Evolutionary conservation across 345 rosid species (phyloP).

Genomic region (Balakata baccata): DNA sequence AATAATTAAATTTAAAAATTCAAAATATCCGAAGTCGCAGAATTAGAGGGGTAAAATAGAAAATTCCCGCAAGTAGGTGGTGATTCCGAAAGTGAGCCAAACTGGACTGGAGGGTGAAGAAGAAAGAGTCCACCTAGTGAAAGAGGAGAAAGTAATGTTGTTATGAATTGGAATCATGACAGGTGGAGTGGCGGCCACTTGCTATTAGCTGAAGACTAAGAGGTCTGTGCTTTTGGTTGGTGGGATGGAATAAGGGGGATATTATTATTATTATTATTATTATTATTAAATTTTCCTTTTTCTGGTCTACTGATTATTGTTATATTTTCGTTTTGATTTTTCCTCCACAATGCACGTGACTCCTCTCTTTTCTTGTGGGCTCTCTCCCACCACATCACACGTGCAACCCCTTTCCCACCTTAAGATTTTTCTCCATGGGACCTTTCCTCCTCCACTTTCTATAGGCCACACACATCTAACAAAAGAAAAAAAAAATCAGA

Average conservation of each 20-base stretch:
- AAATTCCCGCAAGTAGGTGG: no score
- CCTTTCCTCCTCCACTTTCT: not conserved
- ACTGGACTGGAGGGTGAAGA: no score
- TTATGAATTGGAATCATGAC: not conserved
- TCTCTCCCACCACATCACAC: not conserved
- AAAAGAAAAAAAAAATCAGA: no score
- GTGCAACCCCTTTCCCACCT: not conserved
- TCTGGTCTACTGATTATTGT: no score
- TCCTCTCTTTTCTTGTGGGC: not conserved
- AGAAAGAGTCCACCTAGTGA: no score
- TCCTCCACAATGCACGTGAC: conserved; percentile 3
- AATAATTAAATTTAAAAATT: no score
- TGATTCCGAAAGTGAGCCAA: no score
- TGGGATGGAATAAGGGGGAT: not conserved
- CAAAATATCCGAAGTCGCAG: no score
- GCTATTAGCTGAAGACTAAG: not conserved
- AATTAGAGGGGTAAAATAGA: no score
- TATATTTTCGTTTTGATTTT: not conserved
- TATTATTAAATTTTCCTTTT: no score
- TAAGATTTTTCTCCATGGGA: not conserved
- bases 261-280: not conserved
- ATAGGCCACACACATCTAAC: not conserved
- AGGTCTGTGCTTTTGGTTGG: not conserved
- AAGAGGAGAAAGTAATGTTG: no score
- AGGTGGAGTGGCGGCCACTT: not conserved